These are phyloP conservation scores for Taiozyma sp. DNA, from an alignment of 1,139 yeast genomes.

Conservation along the genomic window DNA sequence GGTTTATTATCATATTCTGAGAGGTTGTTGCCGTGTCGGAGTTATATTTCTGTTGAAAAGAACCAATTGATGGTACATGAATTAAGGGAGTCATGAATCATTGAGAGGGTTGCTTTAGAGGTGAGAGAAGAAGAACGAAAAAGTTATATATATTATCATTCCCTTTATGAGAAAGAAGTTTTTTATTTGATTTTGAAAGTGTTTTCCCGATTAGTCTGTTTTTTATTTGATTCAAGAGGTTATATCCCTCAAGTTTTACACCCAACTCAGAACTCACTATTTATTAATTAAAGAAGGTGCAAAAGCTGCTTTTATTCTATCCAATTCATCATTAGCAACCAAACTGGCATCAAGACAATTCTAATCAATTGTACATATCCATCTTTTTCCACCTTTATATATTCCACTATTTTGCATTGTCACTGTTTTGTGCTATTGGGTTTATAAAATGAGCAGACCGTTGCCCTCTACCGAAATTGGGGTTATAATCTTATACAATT, in stretches of 20 bases:
- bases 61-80: neutral
- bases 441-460: neutral
- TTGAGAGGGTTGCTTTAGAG: neutral
- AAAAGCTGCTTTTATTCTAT: neutral
- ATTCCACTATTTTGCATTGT: neutral
- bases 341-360: neutral
- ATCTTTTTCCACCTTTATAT: neutral
- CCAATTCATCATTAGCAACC: neutral
- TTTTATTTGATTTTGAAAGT: neutral
- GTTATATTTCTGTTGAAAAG: neutral
- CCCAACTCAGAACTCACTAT: neutral
- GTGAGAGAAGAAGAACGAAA: neutral
- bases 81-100: neutral
- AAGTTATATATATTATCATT: neutral
- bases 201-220: neutral
- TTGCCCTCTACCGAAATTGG: neutral
- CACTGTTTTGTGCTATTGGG: neutral
- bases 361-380: neutral
- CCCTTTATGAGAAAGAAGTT: neutral
- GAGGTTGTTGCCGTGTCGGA: neutral
- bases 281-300: neutral
- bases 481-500: neutral
- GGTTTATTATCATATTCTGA: neutral
- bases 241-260: neutral
- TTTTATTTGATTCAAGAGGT: neutral